A percentile compares a stretch with the other conserved stretches of the same genome.
Evolutionary conservation across 23 red algal species (phyloP).

Genomic region (Pyropia haitanensis): DNA sequence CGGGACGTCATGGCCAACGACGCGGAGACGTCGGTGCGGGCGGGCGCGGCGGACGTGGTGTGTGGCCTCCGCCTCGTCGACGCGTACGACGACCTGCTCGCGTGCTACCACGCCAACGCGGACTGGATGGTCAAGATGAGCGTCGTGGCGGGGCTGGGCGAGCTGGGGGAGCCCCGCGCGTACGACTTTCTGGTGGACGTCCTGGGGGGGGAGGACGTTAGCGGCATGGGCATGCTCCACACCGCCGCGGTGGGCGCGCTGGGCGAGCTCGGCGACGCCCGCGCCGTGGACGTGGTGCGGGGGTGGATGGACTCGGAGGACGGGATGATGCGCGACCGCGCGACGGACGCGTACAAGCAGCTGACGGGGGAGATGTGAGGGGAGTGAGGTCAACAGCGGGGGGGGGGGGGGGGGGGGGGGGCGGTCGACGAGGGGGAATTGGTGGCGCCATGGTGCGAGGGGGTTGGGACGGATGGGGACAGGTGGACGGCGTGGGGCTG

Average conservation of each 20-base stretch:
- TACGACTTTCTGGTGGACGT: conserved; percentile 65
- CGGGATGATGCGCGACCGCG: conserved; percentile 44
- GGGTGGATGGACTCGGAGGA: conserved; percentile 32
- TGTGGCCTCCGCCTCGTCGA: conserved; percentile 28
- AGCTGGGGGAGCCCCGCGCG: conserved; percentile 52
- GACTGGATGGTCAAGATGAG: conserved; percentile 89
- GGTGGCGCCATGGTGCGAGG: too few species aligned
- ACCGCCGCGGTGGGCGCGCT: conserved; percentile 66
- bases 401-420: too few species aligned
- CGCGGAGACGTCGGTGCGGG: conserved; percentile 39
- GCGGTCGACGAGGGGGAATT: too few species aligned
- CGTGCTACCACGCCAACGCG: conserved; percentile 35
- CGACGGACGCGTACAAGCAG: conserved; percentile 35
- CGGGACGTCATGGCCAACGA: conserved; percentile 47
- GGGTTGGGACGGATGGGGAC: too few species aligned
- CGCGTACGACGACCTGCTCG: conserved; percentile 58
- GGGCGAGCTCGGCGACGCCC: conserved; percentile 63
- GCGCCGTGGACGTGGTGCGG: conserved; percentile 38
- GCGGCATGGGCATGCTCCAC: conserved; percentile 24
- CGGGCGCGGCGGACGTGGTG: conserved; percentile 67
- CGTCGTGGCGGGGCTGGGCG: conserved; percentile 74
- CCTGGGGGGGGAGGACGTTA: conserved; percentile 7
- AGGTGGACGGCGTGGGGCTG: too few species aligned
- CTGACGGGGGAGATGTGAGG: conserved; percentile 16
- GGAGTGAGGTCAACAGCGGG: too few species aligned